Conservation (phyloP, 805 yeast genomes). For the Starmerella potacharoeniae region DNA sequence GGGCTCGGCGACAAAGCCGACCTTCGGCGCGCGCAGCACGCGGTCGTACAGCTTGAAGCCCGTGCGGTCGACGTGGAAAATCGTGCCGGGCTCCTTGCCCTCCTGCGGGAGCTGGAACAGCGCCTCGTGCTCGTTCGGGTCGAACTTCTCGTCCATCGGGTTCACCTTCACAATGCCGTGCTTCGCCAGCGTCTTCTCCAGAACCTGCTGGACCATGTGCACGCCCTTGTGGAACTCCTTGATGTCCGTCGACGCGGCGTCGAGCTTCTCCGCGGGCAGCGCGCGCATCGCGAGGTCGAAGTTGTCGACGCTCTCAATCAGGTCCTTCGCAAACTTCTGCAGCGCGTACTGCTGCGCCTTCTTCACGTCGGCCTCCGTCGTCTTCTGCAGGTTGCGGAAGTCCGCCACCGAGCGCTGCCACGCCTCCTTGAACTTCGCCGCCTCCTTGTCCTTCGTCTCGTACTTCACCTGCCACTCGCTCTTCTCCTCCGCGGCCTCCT, state of each 20-base stretch:
- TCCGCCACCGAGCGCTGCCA: slow-evolving; percentile 79
- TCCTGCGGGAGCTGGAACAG: slow-evolving; percentile 79
- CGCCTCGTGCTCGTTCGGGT: slow-evolving; percentile 89
- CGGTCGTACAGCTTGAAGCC: slow-evolving; percentile 80
- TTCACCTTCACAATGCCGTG: slow-evolving; percentile 75
- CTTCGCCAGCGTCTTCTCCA: slow-evolving; percentile 67
- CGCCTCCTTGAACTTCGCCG: slow-evolving; percentile 71
- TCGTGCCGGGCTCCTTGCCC: slow-evolving; percentile 83
- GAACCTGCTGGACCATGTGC: slow-evolving; percentile 74
- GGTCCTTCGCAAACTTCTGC: slow-evolving; percentile 82
- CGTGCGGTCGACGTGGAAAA: slow-evolving; percentile 82
- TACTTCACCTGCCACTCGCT: slow-evolving; percentile 41
- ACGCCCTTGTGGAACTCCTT: slow-evolving; percentile 77
- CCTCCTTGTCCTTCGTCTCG: slow-evolving; percentile 46
- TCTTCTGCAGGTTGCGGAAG: slow-evolving; percentile 83
- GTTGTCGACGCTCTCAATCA: slow-evolving; percentile 81
- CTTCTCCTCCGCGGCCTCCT: slow-evolving; percentile 20
- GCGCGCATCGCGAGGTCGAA: slow-evolving; percentile 80
- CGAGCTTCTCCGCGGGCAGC: slow-evolving; percentile 30
- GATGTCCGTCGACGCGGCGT: slow-evolving; percentile 37
- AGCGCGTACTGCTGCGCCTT: slow-evolving; percentile 83
- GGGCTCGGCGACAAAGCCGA: slow-evolving; percentile 55
- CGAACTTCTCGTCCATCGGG: slow-evolving; percentile 75
- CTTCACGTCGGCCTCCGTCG: slow-evolving; percentile 75
- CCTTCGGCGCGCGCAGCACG: slow-evolving; percentile 90